These are phyloP conservation scores for Cladophialophora chaetospira DNA, from an alignment of 2,329 filamentous ascomycete genomes.

Conservation along the genomic window DNA sequence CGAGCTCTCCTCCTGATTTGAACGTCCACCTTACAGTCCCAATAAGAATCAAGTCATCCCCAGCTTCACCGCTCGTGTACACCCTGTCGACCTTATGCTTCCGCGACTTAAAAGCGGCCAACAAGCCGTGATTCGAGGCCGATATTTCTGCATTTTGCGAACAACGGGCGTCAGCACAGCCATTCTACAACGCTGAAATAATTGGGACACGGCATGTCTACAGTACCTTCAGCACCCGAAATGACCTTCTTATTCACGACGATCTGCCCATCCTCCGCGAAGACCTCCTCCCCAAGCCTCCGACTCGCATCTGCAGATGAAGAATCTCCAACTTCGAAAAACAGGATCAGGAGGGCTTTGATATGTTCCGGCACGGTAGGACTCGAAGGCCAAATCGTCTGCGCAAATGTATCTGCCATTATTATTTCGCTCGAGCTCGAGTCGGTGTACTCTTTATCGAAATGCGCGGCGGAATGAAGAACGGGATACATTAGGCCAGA, in stretches of 20 bases:
- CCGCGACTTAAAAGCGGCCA: background rate
- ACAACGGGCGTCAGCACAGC: background rate
- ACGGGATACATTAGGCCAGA: background rate
- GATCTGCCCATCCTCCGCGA: background rate
- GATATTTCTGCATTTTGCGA: background rate
- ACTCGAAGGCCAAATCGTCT: background rate
- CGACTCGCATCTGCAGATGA: background rate
- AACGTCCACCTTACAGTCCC: background rate
- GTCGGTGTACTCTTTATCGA: background rate
- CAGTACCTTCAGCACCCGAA: background rate
- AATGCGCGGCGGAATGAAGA: background rate
- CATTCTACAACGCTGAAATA: no score
- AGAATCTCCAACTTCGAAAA: background rate
- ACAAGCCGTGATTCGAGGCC: background rate
- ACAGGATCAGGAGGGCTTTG: background rate
- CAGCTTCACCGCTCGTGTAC: background rate
- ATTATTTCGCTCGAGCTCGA: background rate
- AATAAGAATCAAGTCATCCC: constrained; percentile 1
- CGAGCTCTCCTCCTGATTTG: background rate
- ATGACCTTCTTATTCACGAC: background rate
- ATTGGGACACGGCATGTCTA: no score
- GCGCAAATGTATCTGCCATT: background rate
- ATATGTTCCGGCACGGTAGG: background rate
- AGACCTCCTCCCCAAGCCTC: background rate
- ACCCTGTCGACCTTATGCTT: background rate